Evolutionary conservation across 108 stramenopile genomes (phyloP), one percentile per base, ranked within the genome.

Genomic region (Cyclotella baltica): DNA sequence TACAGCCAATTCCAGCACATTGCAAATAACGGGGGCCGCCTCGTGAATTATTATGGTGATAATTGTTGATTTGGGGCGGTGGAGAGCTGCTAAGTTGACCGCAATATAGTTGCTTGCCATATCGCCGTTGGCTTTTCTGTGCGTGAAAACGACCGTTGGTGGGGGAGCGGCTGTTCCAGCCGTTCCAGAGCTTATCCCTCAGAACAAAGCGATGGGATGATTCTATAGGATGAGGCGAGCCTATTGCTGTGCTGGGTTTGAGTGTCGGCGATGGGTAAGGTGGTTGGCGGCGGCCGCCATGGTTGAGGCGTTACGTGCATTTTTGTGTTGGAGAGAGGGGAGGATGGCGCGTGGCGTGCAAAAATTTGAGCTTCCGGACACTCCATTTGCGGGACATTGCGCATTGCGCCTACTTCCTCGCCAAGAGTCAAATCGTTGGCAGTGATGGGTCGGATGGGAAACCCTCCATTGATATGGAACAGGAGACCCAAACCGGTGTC

Each of bases 351-450:
- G n/a, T n/a, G n/a, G n/a, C n/a, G n/a, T n/a, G n/a, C n/a, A n/a
- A n/a, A n/a, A n/a, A n/a, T n/a, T n/a, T n/a, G n/a, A n/a, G n/a
- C n/a, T n/a, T n/a, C n/a, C n/a, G n/a, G n/a, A n/a, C n/a, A n/a
- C n/a, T n/a, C n/a, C n/a, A n/a, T 62, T 89, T 46, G 53, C 67
- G 11, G 93, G 93, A 16, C 93, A 94, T 73, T 75, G n/a, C n/a
- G n/a, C 93, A 94, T 73, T 75, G 81, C 31, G 57, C 61, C 31
- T 94, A 84, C 83, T 90, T 84, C 48, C 67, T 71, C 19, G 73
- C 67, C 52, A 91, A 94, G 83, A 94, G 89, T 80, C 25, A 68
- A 6, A 6, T 86, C 23, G 62, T 67, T 19, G 77, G 70, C 16
- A 46, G 72, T n/a, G 15, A 35, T 48, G 59, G 59, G 1, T 20